Percentiles rank a stretch among this genome's conserved stretches.
Conservation (phyloP, 106 monocot genomes). For the Ottelia alismoides region DNA sequence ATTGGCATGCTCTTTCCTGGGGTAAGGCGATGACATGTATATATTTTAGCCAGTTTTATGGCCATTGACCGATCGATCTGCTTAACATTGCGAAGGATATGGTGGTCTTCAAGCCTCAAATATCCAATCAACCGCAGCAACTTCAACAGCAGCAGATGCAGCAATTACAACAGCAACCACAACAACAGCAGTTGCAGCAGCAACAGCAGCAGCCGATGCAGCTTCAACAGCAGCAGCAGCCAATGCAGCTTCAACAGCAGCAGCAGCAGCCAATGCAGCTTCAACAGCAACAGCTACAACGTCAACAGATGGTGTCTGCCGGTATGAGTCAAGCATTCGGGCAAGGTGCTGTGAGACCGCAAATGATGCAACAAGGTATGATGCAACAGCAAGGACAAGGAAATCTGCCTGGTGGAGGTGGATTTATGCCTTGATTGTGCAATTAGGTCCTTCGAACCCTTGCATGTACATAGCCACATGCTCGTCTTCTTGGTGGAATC, state of each 20-base stretch:
- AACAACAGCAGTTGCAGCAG: too few relatives aligned
- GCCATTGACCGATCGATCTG: neutral
- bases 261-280: conserved; percentile 21
- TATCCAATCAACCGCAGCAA: conserved; percentile 50
- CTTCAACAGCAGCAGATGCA: too few relatives aligned
- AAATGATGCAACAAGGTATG: conserved; percentile 71
- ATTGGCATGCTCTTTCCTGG: conserved; percentile 99
- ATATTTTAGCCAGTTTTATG: neutral
- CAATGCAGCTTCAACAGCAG: conserved; percentile 21
- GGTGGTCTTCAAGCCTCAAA: conserved; percentile 97
- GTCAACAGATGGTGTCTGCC: conserved; percentile 34
- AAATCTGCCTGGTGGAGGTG: conserved; percentile 43
- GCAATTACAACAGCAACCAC: too few relatives aligned
- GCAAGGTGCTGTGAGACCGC: conserved; percentile 48
- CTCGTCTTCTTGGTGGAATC: too few relatives aligned
- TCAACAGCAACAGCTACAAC: conserved; percentile 12
- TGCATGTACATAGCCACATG: too few relatives aligned
- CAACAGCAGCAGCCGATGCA: conserved; percentile 12
- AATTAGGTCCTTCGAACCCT: too few relatives aligned
- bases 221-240: conserved; percentile 16
- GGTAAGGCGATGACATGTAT: conserved; percentile 18
- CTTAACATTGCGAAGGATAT: conserved; percentile 47
- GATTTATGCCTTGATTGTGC: conserved; percentile 44
- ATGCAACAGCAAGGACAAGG: conserved; percentile 29
- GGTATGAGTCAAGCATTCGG: conserved; percentile 46